These are phyloP conservation scores for Aspergillus olivimuriae DNA, from an alignment of 495 filamentous ascomycete genomes.

Conservation along the genomic window DNA sequence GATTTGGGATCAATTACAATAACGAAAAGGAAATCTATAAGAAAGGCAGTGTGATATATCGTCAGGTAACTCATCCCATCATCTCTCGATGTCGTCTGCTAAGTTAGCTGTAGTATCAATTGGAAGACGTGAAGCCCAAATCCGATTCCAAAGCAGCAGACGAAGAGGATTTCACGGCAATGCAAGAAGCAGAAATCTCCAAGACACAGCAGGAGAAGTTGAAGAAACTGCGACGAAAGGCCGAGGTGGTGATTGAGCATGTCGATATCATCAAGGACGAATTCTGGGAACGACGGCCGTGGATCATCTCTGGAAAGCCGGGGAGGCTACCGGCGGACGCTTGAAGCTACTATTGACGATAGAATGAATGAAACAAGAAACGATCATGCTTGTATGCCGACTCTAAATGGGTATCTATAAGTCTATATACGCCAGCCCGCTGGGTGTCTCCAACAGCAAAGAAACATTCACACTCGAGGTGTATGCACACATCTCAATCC, in stretches of 20 bases:
- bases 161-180: conserved; percentile 9
- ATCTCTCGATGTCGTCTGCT: background rate
- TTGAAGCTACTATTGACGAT: conserved; percentile 10
- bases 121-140: conserved; percentile 25
- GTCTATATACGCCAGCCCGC: conserved; percentile 21
- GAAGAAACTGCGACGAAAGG: conserved; percentile 66
- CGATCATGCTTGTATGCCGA: background rate
- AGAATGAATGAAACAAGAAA: conserved; percentile 5
- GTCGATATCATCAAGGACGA: conserved; percentile 89
- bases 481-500: conserved; percentile 11
- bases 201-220: conserved; percentile 74
- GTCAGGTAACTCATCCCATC: conserved; percentile 52
- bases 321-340: conserved; percentile 54
- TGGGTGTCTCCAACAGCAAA: background rate
- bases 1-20: conserved; percentile 93
- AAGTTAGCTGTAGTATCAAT: conserved; percentile 26
- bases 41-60: conserved; percentile 85
- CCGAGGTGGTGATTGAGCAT: conserved; percentile 72
- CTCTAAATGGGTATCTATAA: conserved; percentile 27
- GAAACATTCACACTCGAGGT: conserved; percentile 7
- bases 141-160: conserved; percentile 9
- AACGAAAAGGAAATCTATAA: conserved; percentile 87
- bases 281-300: conserved; percentile 83
- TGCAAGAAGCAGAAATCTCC: conserved; percentile 41
- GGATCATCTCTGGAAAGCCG: conserved; percentile 73